Evolutionary conservation across 306 rosid species (phyloP).

Genomic region (Cicer chorassanicum): DNA sequence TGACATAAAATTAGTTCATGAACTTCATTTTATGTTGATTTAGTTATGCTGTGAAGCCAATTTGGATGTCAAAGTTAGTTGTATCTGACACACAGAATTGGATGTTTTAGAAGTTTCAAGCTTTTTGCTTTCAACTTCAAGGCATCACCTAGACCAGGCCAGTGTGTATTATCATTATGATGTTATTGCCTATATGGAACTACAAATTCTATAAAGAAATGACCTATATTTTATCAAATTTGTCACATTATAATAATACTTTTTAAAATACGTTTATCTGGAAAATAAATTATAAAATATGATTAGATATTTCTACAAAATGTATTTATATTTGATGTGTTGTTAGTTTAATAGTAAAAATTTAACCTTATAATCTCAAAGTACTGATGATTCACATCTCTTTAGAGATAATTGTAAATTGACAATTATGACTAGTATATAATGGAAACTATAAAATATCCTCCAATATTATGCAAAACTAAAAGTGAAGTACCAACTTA

Average conservation of each 20-base stretch:
- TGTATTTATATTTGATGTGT: too few species aligned
- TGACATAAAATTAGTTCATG: conserved; percentile 38
- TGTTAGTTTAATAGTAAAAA: too few species aligned
- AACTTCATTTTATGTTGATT: conserved; percentile 32
- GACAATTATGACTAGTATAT: background rate
- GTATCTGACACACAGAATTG: conserved; percentile 31
- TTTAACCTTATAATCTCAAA: too few species aligned
- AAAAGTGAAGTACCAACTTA: conserved; percentile 27
- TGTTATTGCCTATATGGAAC: conserved; percentile 12
- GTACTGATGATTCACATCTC: too few species aligned
- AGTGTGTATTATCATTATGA: conserved; percentile 29
- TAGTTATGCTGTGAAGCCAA: conserved; percentile 44
- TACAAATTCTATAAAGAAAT: background rate
- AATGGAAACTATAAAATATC: background rate
- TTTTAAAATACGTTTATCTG: background rate
- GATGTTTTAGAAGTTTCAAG: conserved; percentile 11
- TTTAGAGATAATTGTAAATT: too few species aligned
- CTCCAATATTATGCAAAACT: background rate
- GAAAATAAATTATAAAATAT: too few species aligned
- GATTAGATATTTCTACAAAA: too few species aligned
- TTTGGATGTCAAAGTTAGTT: conserved; percentile 41
- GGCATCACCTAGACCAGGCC: conserved; percentile 17
- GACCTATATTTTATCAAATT: background rate
- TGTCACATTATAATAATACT: background rate
- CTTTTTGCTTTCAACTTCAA: conserved; percentile 39